Evolutionary conservation across 2,329 filamentous ascomycete species (phyloP).

Genomic region (Diaporthe citrichinensis): DNA sequence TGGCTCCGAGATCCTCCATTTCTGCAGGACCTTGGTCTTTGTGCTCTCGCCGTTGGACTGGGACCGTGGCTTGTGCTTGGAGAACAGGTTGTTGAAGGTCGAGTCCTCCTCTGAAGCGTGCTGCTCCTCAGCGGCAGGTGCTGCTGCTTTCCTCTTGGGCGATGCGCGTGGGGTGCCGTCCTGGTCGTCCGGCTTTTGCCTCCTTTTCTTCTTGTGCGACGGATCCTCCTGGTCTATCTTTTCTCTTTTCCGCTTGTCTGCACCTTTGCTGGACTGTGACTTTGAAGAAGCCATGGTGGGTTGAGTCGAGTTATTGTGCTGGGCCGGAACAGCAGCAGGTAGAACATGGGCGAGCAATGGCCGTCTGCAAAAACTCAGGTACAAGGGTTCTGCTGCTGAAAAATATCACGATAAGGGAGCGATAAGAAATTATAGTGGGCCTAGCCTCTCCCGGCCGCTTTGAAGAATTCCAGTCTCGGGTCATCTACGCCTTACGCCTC

Average conservation of each 20-base stretch:
- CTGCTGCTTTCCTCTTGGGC: conserved; percentile 32
- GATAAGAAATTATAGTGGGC: conserved; percentile 42
- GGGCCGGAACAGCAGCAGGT: conserved; percentile 13
- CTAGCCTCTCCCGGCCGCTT: conserved; percentile 27
- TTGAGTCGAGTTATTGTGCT: conserved; percentile 19
- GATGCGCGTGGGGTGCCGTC: conserved; percentile 33
- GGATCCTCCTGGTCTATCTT: conserved; percentile 42
- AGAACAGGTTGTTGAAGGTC: conserved; percentile 11
- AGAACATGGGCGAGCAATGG: conserved; percentile 13
- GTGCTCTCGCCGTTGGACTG: conserved; percentile 11
- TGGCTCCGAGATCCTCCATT: conserved; percentile 74
- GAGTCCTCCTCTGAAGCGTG: conserved; percentile 26
- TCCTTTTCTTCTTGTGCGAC: conserved; percentile 43
- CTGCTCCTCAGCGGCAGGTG: conserved; percentile 38
- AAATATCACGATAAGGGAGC: conserved; percentile 43
- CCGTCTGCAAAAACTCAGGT: conserved; percentile 45
- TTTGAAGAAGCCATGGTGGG: conserved; percentile 41
- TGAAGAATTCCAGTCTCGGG: conserved; percentile 55
- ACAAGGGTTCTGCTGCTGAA: conserved; percentile 32
- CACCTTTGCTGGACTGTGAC: conserved; percentile 39
- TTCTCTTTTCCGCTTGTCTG: conserved; percentile 43
- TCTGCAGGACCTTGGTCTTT: conserved; percentile 30
- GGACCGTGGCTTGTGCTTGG: conserved; percentile 1
- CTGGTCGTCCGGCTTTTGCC: conserved; percentile 33
- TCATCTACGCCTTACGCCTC: not conserved